phyloP scores from a whole-genome alignment of 257 asterid species.

The Rhazya stricta region DNA sequence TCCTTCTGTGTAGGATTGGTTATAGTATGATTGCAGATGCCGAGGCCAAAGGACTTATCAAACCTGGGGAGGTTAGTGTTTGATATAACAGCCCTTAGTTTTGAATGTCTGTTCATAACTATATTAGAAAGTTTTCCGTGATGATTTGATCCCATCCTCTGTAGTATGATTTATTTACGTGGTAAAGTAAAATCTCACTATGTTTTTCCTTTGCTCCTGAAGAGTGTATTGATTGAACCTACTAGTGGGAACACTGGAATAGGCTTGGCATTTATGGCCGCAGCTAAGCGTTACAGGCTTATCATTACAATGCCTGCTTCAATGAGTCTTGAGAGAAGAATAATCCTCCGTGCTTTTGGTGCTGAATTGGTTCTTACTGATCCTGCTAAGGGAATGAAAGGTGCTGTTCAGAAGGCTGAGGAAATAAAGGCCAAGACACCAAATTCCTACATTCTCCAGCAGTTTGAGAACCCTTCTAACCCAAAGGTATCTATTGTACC shows the following conservation, averaged over 20 bases:
- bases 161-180: not conserved
- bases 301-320: slow-evolving; percentile 91
- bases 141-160: not conserved
- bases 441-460: slow-evolving; percentile 87
- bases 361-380: slow-evolving; percentile 87
- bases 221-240: slow-evolving; percentile 89
- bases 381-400: slow-evolving; percentile 89
- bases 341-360: slow-evolving; percentile 87
- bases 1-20: slow-evolving; percentile 60
- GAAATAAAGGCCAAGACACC: slow-evolving; percentile 76
- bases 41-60: slow-evolving; percentile 69
- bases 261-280: slow-evolving; percentile 95
- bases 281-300: slow-evolving; percentile 84
- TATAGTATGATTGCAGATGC: slow-evolving; percentile 95
- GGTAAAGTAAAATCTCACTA: not conserved
- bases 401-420: slow-evolving; percentile 84
- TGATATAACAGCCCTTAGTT: not conserved
- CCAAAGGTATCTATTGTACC: slow-evolving; percentile 53
- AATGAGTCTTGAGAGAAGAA: slow-evolving; percentile 83
- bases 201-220: slow-evolving; percentile 19
- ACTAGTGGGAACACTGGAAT: slow-evolving; percentile 98
- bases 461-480: slow-evolving; percentile 87
- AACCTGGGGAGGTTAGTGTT: slow-evolving; percentile 69
- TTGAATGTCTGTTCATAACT: not conserved
- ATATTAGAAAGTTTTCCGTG: not conserved